phyloP scores from a whole-genome alignment of 352 stramenopile genomes.

The Phytopythium cucurbitacearum region DNA sequence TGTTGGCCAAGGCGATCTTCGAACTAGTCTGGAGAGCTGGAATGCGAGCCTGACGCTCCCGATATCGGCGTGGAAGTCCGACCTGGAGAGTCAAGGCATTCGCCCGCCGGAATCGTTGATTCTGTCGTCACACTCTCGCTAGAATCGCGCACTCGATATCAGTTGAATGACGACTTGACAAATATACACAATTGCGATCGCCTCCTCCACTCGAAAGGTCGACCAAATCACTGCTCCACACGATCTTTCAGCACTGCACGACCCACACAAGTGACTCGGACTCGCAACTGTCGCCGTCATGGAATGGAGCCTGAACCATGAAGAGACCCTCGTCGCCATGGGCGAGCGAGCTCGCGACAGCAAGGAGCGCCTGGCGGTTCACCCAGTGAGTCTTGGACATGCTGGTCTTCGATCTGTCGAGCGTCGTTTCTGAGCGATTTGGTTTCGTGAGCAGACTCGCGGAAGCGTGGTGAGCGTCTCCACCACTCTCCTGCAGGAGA shows the following conservation, averaged over 20 bases:
- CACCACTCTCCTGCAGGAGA: slow-evolving; percentile 49
- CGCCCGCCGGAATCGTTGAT: slow-evolving; percentile 18
- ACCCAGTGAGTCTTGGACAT: slow-evolving; percentile 12
- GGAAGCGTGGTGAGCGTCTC: slow-evolving; percentile 51
- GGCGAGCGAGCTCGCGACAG: slow-evolving; percentile 5
- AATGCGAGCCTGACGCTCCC: slow-evolving; percentile 9
- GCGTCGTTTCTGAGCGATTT: not conserved
- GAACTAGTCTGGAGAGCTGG: slow-evolving; percentile 23
- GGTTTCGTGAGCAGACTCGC: slow-evolving; percentile 18
- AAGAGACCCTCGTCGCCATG: slow-evolving; percentile 1
- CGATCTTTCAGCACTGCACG: not conserved
- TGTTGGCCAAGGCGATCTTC: slow-evolving; percentile 2
- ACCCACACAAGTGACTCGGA: not conserved
- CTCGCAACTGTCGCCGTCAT: not conserved
- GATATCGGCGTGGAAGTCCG: too few relatives aligned
- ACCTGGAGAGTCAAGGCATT: slow-evolving; percentile 19
- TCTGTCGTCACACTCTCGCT: slow-evolving; percentile 7
- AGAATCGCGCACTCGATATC: too few relatives aligned
- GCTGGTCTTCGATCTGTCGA: not conserved
- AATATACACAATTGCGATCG: too few relatives aligned
- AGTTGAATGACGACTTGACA: too few relatives aligned
- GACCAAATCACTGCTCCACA: too few relatives aligned
- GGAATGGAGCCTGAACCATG: not conserved
- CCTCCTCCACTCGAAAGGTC: too few relatives aligned
- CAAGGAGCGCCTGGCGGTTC: slow-evolving; percentile 23